Percentiles rank a stretch among this genome's conserved stretches.
Evolutionary conservation across 306 rosid genomes (phyloP).

Genomic region (Inga oerstediana): DNA sequence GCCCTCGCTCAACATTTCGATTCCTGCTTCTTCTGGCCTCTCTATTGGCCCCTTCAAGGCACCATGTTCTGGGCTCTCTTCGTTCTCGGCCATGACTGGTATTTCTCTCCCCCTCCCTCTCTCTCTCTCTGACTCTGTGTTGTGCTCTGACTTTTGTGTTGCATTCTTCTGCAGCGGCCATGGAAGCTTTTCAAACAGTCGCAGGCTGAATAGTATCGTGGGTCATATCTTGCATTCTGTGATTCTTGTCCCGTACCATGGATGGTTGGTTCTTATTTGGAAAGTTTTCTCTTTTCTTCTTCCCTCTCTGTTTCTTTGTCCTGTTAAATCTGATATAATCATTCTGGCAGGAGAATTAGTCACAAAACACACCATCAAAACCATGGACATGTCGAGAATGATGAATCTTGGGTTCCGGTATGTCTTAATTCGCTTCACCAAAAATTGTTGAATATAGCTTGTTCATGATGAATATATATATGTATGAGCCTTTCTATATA

Average conservation of each 20-base stretch:
- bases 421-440: constrained; percentile 13
- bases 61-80: constrained; percentile 99
- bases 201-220: constrained; percentile 55
- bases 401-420: constrained; percentile 99
- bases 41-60: constrained; percentile 87
- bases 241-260: constrained; percentile 92
- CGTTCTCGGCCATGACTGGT: constrained; percentile 98
- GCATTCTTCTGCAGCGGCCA: constrained; percentile 69
- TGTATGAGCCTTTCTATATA: neutral
- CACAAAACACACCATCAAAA: constrained; percentile 97
- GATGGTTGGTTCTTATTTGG: constrained; percentile 58
- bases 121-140: neutral
- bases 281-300: neutral
- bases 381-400: constrained; percentile 95
- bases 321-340: constrained; percentile 2
- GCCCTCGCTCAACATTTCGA: constrained; percentile 52
- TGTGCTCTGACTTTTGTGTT: neutral
- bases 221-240: constrained; percentile 92
- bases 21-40: constrained; percentile 64
- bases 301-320: neutral
- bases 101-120: neutral
- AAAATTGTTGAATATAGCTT: neutral
- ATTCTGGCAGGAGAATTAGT: constrained; percentile 82
- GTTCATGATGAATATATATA: constrained; percentile 4
- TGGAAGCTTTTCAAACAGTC: constrained; percentile 90